Percentiles rank a stretch among this genome's conserved stretches.
Conservation (phyloP, 345 rosid species). For the Ceriops zippeliana region DNA sequence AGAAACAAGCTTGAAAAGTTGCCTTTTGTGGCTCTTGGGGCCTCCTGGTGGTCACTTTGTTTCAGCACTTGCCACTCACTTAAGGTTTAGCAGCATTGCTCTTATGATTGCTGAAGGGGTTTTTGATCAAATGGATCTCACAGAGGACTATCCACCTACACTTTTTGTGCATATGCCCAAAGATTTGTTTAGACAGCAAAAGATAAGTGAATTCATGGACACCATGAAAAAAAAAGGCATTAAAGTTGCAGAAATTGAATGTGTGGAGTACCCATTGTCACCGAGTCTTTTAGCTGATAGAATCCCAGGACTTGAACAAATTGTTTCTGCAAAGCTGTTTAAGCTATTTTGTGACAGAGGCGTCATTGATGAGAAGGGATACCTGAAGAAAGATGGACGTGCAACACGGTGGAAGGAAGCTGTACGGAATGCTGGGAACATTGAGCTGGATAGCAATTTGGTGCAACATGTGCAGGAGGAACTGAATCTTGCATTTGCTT, state of each 20-base stretch:
- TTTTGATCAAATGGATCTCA: conserved; percentile 54
- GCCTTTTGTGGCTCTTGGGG: conserved; percentile 87
- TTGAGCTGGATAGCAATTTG: conserved; percentile 45
- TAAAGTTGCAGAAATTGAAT: conserved; percentile 75
- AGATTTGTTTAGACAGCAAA: conserved; percentile 57
- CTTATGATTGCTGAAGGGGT: conserved; percentile 89
- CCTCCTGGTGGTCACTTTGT: conserved; percentile 88
- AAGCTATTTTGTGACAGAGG: conserved; percentile 51
- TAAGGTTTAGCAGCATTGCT: conserved; percentile 63
- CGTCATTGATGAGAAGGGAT: conserved; percentile 64
- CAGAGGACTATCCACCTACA: conserved; percentile 64
- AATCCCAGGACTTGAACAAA: conserved; percentile 51
- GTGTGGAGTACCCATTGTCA: conserved; percentile 60
- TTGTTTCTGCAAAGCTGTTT: conserved; percentile 51
- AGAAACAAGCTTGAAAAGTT: conserved; percentile 53
- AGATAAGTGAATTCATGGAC: conserved; percentile 51
- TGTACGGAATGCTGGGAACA: conserved; percentile 28
- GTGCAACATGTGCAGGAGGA: conserved; percentile 78
- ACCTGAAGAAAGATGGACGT: conserved; percentile 76
- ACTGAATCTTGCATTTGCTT: conserved; percentile 85
- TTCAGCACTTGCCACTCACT: conserved; percentile 56
- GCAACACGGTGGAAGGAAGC: conserved; percentile 61
- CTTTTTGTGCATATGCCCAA: conserved; percentile 95
- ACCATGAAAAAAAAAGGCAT: conserved; percentile 55
- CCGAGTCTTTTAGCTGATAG: conserved; percentile 52